These are phyloP conservation scores for Didymella sp. DNA, from an alignment of 2,329 filamentous ascomycete genomes.

Conservation along the genomic window DNA sequence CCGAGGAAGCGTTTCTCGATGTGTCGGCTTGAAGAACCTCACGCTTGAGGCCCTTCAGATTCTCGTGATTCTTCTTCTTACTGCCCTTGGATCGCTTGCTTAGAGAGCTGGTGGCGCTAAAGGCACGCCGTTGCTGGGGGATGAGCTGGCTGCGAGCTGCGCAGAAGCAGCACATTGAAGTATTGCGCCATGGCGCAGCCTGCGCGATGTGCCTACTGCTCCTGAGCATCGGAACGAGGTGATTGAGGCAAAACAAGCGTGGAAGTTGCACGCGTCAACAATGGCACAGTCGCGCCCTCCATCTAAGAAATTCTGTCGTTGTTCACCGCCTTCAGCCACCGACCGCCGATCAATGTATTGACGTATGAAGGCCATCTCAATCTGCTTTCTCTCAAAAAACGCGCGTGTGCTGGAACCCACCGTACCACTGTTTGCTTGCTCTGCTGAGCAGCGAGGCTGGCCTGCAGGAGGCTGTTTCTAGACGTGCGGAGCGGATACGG, in stretches of 20 bases:
- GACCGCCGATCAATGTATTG: slow-evolving; percentile 3
- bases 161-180: slow-evolving; percentile 33
- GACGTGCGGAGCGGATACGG: not conserved
- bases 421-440: not conserved
- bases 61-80: slow-evolving; percentile 3
- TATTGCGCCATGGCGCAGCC: slow-evolving; percentile 27
- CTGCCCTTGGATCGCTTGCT: slow-evolving; percentile 12
- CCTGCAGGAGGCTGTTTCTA: not conserved
- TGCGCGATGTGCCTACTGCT: slow-evolving; percentile 26
- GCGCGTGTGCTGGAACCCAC: slow-evolving; percentile 17
- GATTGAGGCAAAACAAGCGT: not conserved
- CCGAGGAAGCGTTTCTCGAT: not conserved
- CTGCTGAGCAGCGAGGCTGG: not conserved
- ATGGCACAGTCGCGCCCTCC: slow-evolving; percentile 2
- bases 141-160: slow-evolving; percentile 21
- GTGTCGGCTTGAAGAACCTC: not conserved
- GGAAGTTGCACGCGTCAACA: slow-evolving; percentile 13
- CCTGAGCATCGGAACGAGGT: slow-evolving; percentile 35
- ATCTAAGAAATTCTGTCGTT: slow-evolving; percentile 16
- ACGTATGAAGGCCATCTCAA: not conserved
- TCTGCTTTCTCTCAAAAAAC: not conserved
- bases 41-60: slow-evolving; percentile 1
- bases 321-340: slow-evolving; percentile 2
- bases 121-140: slow-evolving; percentile 21
- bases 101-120: slow-evolving; percentile 23